These are phyloP conservation scores for Trichoderma atrobrunneum DNA, from an alignment of 2,329 filamentous ascomycete genomes.

Conservation along the genomic window DNA sequence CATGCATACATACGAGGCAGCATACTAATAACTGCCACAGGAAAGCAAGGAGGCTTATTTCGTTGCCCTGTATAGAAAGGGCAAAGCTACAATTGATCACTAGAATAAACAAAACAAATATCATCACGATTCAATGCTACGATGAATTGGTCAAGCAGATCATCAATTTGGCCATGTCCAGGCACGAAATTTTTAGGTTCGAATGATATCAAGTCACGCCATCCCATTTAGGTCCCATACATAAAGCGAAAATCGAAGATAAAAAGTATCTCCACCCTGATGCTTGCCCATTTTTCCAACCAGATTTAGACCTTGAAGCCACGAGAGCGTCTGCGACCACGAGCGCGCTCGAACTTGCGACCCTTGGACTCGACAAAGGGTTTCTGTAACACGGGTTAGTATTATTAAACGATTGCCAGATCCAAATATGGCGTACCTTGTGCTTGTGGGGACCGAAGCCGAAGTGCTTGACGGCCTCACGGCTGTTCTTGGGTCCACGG, in stretches of 20 bases:
- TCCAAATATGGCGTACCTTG: slow-evolving; percentile 64
- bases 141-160: slow-evolving; percentile 12
- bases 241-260: slow-evolving; percentile 31
- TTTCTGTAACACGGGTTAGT: slow-evolving; percentile 59
- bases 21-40: slow-evolving; percentile 23
- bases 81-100: not conserved
- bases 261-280: slow-evolving; percentile 27
- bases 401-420: not conserved
- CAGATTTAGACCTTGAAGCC: slow-evolving; percentile 98
- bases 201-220: slow-evolving; percentile 48
- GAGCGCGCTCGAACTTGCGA: slow-evolving; percentile 98
- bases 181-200: slow-evolving; percentile 30
- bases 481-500: slow-evolving; percentile 95
- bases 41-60: slow-evolving; percentile 75
- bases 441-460: slow-evolving; percentile 96
- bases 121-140: slow-evolving; percentile 23
- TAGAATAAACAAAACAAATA: not conserved
- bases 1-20: not conserved
- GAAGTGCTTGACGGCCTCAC: slow-evolving; percentile 99
- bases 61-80: slow-evolving; percentile 70
- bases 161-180: slow-evolving; percentile 16
- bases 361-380: slow-evolving; percentile 97
- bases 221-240: slow-evolving; percentile 42
- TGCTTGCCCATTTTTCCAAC: slow-evolving; percentile 26
- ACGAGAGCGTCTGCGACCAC: slow-evolving; percentile 96